These are phyloP conservation scores for Mycena albidolilacea DNA, from an alignment of 768 basidiomycete species.

Conservation along the genomic window DNA sequence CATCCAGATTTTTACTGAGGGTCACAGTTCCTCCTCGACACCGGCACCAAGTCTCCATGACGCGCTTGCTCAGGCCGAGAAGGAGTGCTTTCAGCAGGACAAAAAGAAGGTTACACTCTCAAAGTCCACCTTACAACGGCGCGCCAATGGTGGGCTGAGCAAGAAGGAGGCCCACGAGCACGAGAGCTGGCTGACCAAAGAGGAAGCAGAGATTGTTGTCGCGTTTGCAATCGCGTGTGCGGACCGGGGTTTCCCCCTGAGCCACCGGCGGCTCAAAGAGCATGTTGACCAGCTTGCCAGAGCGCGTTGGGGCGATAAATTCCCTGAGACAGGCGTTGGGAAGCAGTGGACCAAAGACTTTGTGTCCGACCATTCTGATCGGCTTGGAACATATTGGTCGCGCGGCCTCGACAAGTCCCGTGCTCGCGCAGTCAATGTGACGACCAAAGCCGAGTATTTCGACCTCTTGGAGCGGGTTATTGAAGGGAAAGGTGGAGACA, in stretches of 20 bases:
- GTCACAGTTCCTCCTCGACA: background rate
- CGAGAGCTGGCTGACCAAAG: background rate
- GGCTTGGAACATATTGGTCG: slow-evolving; percentile 43
- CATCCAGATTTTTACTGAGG: background rate
- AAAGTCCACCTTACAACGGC: too few relatives aligned
- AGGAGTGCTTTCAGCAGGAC: background rate
- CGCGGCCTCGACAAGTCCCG: slow-evolving; percentile 41
- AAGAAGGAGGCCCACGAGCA: too few relatives aligned
- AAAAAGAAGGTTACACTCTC: background rate
- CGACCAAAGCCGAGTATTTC: too few relatives aligned
- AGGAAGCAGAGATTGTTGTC: slow-evolving; percentile 1
- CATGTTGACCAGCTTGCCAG: too few relatives aligned
- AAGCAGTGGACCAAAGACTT: too few relatives aligned
- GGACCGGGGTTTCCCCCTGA: background rate
- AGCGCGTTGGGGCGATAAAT: too few relatives aligned
- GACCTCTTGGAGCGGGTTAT: too few relatives aligned
- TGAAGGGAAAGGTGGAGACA: too few relatives aligned
- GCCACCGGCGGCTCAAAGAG: too few relatives aligned
- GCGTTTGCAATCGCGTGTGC: slow-evolving; percentile 3
- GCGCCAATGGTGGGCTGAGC: too few relatives aligned
- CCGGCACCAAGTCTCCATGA: background rate
- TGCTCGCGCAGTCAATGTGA: slow-evolving; percentile 48
- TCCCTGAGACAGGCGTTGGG: too few relatives aligned
- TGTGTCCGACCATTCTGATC: background rate
- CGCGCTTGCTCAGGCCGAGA: background rate